Evolutionary conservation across 2,329 filamentous ascomycete species (phyloP).

Genomic region (Fusarium solani-melongenae): DNA sequence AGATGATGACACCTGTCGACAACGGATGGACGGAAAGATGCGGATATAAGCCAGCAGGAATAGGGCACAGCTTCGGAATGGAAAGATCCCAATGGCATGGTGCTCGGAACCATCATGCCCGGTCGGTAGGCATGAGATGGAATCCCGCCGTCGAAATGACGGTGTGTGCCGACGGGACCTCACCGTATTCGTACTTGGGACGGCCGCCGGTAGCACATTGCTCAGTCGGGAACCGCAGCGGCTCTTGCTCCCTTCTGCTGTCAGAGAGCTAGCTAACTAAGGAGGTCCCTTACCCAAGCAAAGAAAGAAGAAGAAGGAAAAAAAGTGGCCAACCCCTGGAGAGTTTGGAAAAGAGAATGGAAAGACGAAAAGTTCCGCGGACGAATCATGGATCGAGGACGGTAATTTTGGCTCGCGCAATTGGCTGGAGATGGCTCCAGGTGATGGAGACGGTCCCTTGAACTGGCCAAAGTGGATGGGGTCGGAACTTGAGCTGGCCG

Average conservation of each 20-base stretch:
- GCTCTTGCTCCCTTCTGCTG: background rate
- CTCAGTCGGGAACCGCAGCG: background rate
- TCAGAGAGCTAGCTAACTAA: background rate
- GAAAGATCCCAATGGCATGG: background rate
- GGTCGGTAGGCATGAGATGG: background rate
- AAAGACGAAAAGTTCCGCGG: background rate
- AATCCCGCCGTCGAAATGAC: slow-evolving; percentile 29
- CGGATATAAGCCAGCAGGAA: background rate
- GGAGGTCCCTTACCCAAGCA: background rate
- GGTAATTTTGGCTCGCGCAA: slow-evolving; percentile 44
- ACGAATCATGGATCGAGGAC: slow-evolving; percentile 42
- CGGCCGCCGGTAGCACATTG: background rate
- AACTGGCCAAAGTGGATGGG: slow-evolving; percentile 14
- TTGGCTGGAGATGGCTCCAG: slow-evolving; percentile 36
- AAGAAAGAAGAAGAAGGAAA: slow-evolving; percentile 8
- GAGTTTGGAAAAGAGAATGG: slow-evolving; percentile 1
- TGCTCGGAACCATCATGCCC: background rate
- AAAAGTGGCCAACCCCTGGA: background rate
- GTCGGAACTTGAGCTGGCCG: slow-evolving; percentile 41
- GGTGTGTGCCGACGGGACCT: slow-evolving; percentile 20
- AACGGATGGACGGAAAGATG: background rate
- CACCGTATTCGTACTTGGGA: slow-evolving; percentile 40
- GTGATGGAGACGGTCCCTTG: background rate
- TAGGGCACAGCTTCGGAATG: background rate
- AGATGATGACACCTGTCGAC: background rate